phyloP scores from a whole-genome alignment of 176 grass and related monocot species.

The Avena atlantica region DNA sequence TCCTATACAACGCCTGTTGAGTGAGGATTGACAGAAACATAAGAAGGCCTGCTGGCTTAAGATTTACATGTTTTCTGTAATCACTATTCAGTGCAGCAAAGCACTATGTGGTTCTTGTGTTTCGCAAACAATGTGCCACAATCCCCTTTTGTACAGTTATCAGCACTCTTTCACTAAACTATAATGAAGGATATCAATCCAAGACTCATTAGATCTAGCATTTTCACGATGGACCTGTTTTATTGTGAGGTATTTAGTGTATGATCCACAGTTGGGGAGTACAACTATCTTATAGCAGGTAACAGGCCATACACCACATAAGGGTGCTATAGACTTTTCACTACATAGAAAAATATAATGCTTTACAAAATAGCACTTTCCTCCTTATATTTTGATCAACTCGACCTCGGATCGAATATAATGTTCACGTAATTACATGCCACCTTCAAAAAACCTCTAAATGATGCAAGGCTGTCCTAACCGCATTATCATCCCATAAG shows the following conservation, averaged over 20 bases:
- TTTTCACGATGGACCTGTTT: neutral
- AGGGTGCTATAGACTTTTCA: neutral
- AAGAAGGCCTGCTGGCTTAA: neutral
- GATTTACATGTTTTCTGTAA: neutral
- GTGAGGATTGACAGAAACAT: slow-evolving; percentile 43
- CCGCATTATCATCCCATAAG: neutral
- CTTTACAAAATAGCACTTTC: neutral
- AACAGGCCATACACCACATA: slow-evolving; percentile 11
- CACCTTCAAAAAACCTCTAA: neutral
- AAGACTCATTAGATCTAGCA: slow-evolving; percentile 3
- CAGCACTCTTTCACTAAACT: neutral
- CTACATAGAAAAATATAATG: neutral
- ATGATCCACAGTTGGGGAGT: neutral
- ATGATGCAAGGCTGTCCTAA: neutral
- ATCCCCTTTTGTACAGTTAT: slow-evolving; percentile 24
- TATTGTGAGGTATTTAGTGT: neutral
- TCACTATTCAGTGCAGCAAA: slow-evolving; percentile 17
- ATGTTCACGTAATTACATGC: neutral
- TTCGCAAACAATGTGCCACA: slow-evolving; percentile 21
- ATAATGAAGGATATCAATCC: slow-evolving; percentile 12
- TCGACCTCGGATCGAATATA: neutral
- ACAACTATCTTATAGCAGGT: neutral
- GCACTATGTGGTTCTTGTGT: slow-evolving; percentile 16
- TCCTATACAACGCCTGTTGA: slow-evolving; percentile 66
- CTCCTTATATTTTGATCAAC: neutral